A percentile compares a stretch with the other conserved stretches of the same genome.
Conservation (phyloP, 1,284 basidiomycete species). For the Fereydounia khargensis region DNA sequence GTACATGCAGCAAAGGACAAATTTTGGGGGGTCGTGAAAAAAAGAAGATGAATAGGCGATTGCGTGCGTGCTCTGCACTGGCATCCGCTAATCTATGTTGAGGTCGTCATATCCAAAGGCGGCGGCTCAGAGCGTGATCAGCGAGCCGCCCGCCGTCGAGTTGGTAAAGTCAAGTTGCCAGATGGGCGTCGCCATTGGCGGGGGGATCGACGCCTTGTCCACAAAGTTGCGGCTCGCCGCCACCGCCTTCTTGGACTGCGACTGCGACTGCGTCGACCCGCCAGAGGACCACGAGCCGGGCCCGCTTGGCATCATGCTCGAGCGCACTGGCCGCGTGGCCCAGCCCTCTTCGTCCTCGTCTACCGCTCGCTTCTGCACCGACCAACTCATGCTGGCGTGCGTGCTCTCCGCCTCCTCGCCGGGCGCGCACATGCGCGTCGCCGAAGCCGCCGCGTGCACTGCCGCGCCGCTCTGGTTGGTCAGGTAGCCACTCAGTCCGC, state of each 20-base stretch:
- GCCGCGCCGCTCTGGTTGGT: slow-evolving; percentile 25
- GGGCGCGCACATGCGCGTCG: slow-evolving; percentile 31
- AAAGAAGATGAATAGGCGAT: no score
- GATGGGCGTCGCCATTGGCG: slow-evolving; percentile 13
- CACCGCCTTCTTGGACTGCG: not conserved
- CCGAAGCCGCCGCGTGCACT: slow-evolving; percentile 15
- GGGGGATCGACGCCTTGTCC: slow-evolving; percentile 2
- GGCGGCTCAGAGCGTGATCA: slow-evolving; percentile 6
- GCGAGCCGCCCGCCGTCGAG: slow-evolving; percentile 1
- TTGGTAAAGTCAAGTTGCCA: slow-evolving; percentile 26
- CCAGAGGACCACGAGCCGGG: not conserved
- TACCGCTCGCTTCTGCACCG: not conserved
- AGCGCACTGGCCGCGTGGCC: not conserved
- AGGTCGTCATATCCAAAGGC: no score
- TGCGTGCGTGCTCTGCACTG: no score
- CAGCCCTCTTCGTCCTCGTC: slow-evolving; percentile 1
- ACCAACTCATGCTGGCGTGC: slow-evolving; percentile 1
- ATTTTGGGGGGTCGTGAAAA: no score
- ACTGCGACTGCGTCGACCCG: not conserved
- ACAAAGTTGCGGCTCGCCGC: slow-evolving; percentile 2
- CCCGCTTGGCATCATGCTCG: not conserved
- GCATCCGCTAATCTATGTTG: no score
- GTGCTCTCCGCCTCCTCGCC: not conserved
- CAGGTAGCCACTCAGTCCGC: slow-evolving; percentile 37
- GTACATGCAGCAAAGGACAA: no score